Evolutionary conservation across 352 stramenopile species (phyloP).

Genomic region (Phytophthora cactorum): DNA sequence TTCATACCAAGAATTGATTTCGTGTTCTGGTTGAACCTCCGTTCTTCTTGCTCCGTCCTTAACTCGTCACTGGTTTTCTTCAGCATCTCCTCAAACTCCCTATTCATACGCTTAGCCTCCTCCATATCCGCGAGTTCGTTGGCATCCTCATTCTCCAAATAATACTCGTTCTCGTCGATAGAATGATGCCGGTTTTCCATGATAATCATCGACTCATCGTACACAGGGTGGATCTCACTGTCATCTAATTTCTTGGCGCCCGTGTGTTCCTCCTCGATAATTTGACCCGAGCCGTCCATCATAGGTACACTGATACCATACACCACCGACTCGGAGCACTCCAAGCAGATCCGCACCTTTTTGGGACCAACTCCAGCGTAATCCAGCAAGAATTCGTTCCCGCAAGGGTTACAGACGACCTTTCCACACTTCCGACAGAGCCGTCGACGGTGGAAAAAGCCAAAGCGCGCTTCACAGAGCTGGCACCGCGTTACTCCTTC

Average conservation of each 20-base stretch:
- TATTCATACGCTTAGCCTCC: constrained; percentile 71
- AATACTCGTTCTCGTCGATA: constrained; percentile 68
- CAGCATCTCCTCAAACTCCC: constrained; percentile 65
- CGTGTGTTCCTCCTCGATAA: constrained; percentile 13
- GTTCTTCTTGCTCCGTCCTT: neutral
- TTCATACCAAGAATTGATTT: constrained; percentile 17
- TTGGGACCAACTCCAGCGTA: constrained; percentile 51
- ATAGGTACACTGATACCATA: constrained; percentile 33
- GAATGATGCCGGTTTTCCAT: constrained; percentile 44
- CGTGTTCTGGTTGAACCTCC: constrained; percentile 6
- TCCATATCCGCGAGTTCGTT: constrained; percentile 60
- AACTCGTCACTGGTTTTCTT: constrained; percentile 29
- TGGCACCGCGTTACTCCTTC: constrained; percentile 52
- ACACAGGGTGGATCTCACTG: constrained; percentile 40
- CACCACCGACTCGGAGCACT: constrained; percentile 61
- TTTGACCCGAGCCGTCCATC: constrained; percentile 16
- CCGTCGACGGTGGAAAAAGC: constrained; percentile 67
- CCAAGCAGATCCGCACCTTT: constrained; percentile 74
- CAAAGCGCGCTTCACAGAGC: constrained; percentile 59
- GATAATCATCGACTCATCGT: constrained; percentile 48
- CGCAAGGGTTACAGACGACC: constrained; percentile 73
- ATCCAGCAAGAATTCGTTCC: constrained; percentile 54
- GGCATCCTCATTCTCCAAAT: constrained; percentile 55
- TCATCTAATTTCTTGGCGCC: constrained; percentile 22
- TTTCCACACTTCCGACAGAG: constrained; percentile 81